Percentiles rank a stretch among this genome's conserved stretches.
Conservation (phyloP, 495 filamentous ascomycete species). For the Jackrogersella minutella region DNA sequence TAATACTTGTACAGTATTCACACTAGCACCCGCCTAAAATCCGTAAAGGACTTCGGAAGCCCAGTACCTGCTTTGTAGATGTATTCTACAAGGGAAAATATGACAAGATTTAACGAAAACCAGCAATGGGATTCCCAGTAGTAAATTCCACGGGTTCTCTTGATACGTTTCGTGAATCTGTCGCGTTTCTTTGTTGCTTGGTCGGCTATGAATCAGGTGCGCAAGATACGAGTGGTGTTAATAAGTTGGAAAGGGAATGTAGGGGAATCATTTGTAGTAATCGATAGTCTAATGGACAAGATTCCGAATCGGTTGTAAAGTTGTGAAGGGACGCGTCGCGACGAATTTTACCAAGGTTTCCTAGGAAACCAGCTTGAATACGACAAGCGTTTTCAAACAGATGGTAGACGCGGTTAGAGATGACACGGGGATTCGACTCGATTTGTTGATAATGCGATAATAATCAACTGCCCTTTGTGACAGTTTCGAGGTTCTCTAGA, state of each 20-base stretch:
- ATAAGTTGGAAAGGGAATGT: neutral
- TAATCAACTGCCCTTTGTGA: neutral
- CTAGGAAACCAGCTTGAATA: neutral
- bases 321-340: neutral
- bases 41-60: neutral
- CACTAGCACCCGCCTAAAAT: neutral
- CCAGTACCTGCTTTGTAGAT: neutral
- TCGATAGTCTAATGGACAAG: neutral
- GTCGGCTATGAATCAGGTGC: slow-evolving; percentile 7
- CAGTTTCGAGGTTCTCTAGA: neutral
- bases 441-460: neutral
- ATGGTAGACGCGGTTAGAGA: neutral
- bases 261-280: slow-evolving; percentile 27
- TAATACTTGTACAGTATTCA: neutral
- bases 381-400: neutral
- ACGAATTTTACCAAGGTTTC: neutral
- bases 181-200: neutral
- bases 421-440: neutral
- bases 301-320: neutral
- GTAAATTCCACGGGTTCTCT: neutral
- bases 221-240: neutral
- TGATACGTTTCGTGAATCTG: neutral
- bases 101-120: no score
- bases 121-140: no score
- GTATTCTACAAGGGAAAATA: neutral